A percentile compares a stretch with the other conserved stretches of the same genome.
phyloP scores from a whole-genome alignment of 495 filamentous ascomycete species.

The Neurospora pannonica region DNA sequence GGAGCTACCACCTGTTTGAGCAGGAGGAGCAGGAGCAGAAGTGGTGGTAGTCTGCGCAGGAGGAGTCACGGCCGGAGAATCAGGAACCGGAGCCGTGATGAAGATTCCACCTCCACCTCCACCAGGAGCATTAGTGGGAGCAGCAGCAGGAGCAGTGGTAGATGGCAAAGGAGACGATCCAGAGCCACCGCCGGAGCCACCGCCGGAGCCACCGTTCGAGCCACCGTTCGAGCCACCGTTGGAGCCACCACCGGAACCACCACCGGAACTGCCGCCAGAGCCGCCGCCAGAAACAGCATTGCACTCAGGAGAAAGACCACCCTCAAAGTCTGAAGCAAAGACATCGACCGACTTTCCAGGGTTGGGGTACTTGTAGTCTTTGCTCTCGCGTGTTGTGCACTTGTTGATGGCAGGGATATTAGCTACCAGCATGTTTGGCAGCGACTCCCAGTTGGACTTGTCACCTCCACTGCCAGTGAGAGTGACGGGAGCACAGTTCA shows the following conservation, averaged over 20 bases:
- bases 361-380: conserved; percentile 44
- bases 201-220: not conserved
- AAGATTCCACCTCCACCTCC: conserved; percentile 59
- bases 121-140: conserved; percentile 4
- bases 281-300: not conserved
- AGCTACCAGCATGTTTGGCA: conserved; percentile 73
- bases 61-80: not conserved
- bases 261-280: conserved; percentile 13
- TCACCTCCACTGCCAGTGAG: conserved; percentile 47
- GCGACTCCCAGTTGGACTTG: conserved; percentile 40
- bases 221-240: not conserved
- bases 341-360: conserved; percentile 45
- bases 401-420: conserved; percentile 45
- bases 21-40: not conserved
- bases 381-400: conserved; percentile 40
- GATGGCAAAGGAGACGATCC: not conserved
- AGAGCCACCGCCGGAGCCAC: not conserved
- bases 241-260: not conserved
- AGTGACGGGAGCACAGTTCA: conserved; percentile 77
- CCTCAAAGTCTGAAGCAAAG: conserved; percentile 4
- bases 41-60: too few relatives aligned
- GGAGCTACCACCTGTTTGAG: not conserved
- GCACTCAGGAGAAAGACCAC: conserved; percentile 9
- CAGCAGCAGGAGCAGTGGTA: not conserved
- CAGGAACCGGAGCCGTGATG: conserved; percentile 34